Percentiles rank a stretch among this genome's conserved stretches.
phyloP scores from a whole-genome alignment of 768 basidiomycete species.

The Boletus rubroflammeus region DNA sequence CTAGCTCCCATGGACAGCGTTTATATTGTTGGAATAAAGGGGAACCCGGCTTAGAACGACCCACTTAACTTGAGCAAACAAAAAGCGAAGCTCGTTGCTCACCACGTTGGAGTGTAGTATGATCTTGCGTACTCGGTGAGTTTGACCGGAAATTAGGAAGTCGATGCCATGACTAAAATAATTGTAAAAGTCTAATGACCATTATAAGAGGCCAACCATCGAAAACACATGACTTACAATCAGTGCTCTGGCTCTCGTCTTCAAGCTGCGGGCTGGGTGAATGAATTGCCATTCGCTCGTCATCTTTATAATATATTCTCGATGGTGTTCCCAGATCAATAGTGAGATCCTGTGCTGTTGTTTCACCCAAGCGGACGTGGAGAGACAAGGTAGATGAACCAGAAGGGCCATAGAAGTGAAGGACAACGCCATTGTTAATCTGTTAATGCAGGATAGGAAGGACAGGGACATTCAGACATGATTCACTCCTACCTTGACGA shows the following conservation, averaged over 20 bases:
- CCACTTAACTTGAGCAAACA: neutral
- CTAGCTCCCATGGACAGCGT: conserved; percentile 88
- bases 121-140: conserved; percentile 79
- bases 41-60: conserved; percentile 64
- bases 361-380: conserved; percentile 64
- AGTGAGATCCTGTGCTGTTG: conserved; percentile 77
- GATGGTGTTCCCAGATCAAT: conserved; percentile 78
- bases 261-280: conserved; percentile 40
- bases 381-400: conserved; percentile 39
- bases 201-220: neutral
- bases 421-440: conserved; percentile 70
- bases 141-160: conserved; percentile 70
- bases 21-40: conserved; percentile 89
- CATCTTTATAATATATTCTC: conserved; percentile 81
- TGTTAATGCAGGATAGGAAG: conserved; percentile 23
- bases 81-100: conserved; percentile 23
- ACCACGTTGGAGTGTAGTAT: conserved; percentile 87
- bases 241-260: conserved; percentile 49
- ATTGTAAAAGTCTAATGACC: conserved; percentile 75
- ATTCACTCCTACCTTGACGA: conserved; percentile 53
- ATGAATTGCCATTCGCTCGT: conserved; percentile 84
- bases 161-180: conserved; percentile 92
- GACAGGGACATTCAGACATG: neutral
- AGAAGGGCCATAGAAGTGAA: conserved; percentile 62
- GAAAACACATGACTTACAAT: conserved; percentile 38